Percentiles rank a stretch among this genome's conserved stretches.
Evolutionary conservation across 1,139 yeast species (phyloP).

Genomic region (Saccharomyces hybrid): DNA sequence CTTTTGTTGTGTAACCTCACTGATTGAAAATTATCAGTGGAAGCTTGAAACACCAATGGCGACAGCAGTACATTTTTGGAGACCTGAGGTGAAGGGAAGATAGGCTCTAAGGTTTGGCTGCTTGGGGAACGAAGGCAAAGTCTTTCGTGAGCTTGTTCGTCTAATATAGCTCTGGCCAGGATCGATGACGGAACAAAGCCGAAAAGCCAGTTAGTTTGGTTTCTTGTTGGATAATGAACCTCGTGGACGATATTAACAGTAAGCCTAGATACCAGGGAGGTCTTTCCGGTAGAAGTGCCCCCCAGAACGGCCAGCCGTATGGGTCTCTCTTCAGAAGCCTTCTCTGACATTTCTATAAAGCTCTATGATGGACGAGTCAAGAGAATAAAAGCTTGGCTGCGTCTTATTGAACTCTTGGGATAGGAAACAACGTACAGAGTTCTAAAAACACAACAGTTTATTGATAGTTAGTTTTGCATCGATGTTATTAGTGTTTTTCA

Average conservation of each 20-base stretch:
- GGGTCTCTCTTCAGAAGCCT: conserved; percentile 23
- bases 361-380: no score
- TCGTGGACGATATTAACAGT: conserved; percentile 41
- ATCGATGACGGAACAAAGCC: conserved; percentile 41
- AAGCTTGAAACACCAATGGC: conserved; percentile 34
- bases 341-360: neutral
- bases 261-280: conserved; percentile 41
- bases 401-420: neutral
- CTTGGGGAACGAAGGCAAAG: conserved; percentile 30
- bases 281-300: conserved; percentile 35
- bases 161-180: conserved; percentile 41
- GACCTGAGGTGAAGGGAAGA: conserved; percentile 27
- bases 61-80: conserved; percentile 28
- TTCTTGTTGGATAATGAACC: conserved; percentile 56
- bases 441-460: neutral
- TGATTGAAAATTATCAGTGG: conserved; percentile 23
- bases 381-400: no score
- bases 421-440: neutral
- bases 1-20: conserved; percentile 7
- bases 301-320: conserved; percentile 32
- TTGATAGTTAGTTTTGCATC: neutral
- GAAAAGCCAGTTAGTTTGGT: conserved; percentile 47
- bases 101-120: conserved; percentile 25
- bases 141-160: conserved; percentile 36
- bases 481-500: neutral